Percentiles rank a stretch among this genome's conserved stretches.
These are phyloP conservation scores for Termitomyces sp. DNA, from an alignment of 768 basidiomycete genomes.

Conservation along the genomic window DNA sequence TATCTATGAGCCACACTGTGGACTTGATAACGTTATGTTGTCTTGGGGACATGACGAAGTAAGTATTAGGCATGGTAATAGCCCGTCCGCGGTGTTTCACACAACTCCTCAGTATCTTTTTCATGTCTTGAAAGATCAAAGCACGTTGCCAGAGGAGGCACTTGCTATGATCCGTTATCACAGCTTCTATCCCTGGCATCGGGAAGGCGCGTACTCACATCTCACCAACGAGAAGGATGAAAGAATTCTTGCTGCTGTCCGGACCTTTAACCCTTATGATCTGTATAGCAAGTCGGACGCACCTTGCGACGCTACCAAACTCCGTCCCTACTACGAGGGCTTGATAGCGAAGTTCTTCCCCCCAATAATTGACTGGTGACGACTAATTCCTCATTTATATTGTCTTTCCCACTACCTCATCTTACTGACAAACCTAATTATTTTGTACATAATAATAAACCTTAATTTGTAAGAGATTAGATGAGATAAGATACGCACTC, in stretches of 20 bases:
- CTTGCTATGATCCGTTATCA: constrained; percentile 94
- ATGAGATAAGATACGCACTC: constrained; percentile 9
- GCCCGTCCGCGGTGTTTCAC: background rate
- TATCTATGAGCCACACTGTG: constrained; percentile 76
- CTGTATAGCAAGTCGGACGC: constrained; percentile 88
- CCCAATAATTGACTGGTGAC: constrained; percentile 73
- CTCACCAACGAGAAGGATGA: constrained; percentile 72
- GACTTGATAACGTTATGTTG: constrained; percentile 84
- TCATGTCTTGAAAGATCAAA: constrained; percentile 80
- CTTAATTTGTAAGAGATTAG: background rate
- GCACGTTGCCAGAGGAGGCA: constrained; percentile 73
- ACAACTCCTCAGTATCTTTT: constrained; percentile 64
- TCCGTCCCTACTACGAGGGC: constrained; percentile 80
- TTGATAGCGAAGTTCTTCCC: constrained; percentile 89
- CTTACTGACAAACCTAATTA: background rate
- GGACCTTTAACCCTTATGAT: constrained; percentile 92
- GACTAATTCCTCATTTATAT: background rate
- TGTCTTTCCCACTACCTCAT: background rate
- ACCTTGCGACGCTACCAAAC: constrained; percentile 53
- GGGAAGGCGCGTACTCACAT: constrained; percentile 81
- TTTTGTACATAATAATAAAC: background rate
- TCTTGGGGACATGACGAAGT: constrained; percentile 94
- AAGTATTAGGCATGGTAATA: constrained; percentile 24
- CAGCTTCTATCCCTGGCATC: constrained; percentile 95
- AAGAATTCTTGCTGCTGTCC: constrained; percentile 66